These are phyloP conservation scores for Xylaria sp. DNA, from an alignment of 2,329 filamentous ascomycete genomes.

Conservation along the genomic window DNA sequence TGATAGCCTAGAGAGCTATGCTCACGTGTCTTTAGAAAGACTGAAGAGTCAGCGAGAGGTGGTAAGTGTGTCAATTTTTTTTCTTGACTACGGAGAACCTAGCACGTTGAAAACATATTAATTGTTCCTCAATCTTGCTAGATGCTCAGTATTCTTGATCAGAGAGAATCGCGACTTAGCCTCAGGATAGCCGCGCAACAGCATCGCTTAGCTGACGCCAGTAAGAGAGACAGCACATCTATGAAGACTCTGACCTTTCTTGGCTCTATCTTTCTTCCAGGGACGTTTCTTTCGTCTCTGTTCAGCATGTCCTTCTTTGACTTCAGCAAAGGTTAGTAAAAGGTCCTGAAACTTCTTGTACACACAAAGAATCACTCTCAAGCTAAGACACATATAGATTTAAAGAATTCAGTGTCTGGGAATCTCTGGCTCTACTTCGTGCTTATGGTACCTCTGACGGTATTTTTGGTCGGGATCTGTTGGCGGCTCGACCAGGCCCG, in stretches of 20 bases:
- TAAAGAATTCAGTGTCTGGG: conserved; percentile 12
- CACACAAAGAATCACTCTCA: background rate
- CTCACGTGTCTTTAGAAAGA: conserved; percentile 50
- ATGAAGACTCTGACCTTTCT: conserved; percentile 43
- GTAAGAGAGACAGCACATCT: conserved; percentile 43
- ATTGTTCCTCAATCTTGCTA: too few relatives aligned
- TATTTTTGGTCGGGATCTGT: conserved; percentile 16
- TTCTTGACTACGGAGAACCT: too few relatives aligned
- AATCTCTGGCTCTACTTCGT: conserved; percentile 24
- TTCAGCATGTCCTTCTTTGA: conserved; percentile 33
- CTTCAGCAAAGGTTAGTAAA: conserved; percentile 25
- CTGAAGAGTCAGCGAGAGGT: conserved; percentile 50
- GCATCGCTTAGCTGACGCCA: conserved; percentile 40
- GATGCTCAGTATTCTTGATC: conserved; percentile 51
- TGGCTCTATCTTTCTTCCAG: conserved; percentile 34
- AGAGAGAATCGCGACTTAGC: conserved; percentile 51
- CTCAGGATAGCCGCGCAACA: conserved; percentile 47
- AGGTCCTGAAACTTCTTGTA: background rate
- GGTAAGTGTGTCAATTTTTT: conserved; percentile 41
- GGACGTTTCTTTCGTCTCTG: conserved; percentile 33
- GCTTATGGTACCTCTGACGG: conserved; percentile 14
- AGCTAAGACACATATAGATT: conserved; percentile 3
- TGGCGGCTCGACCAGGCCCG: conserved; percentile 8
- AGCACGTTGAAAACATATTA: too few relatives aligned
- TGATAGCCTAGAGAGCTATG: conserved; percentile 52